Percentiles rank a stretch among this genome's conserved stretches.
phyloP scores from a whole-genome alignment of 2,329 filamentous ascomycete species.

The Pseudocercospora macadamiae region DNA sequence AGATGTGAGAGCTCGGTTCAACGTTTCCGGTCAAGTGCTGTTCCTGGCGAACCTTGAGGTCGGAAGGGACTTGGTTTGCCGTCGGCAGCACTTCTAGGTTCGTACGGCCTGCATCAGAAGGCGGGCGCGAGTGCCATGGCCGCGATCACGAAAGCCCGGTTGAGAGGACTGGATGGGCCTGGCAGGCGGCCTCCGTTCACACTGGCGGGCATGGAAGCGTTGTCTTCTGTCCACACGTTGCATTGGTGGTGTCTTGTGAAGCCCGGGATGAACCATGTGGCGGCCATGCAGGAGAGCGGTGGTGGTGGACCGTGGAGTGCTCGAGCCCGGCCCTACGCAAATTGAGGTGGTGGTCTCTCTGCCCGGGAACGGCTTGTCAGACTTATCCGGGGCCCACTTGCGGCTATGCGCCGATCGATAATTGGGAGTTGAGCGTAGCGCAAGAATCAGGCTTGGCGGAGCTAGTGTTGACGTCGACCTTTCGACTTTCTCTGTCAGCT shows the following conservation, averaged over 20 bases:
- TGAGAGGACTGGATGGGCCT: background rate
- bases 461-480: conserved; percentile 3
- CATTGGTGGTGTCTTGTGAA: background rate
- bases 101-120: conserved; percentile 1
- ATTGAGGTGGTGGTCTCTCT: background rate
- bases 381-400: background rate
- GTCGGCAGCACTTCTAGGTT: conserved; percentile 5
- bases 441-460: background rate
- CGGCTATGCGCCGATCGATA: conserved; percentile 1
- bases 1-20: background rate
- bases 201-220: background rate
- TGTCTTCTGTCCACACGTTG: background rate
- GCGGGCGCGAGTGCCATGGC: background rate
- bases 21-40: background rate
- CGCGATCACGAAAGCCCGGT: background rate
- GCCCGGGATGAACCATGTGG: background rate
- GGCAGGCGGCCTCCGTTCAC: background rate
- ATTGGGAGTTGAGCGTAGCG: background rate
- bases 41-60: background rate
- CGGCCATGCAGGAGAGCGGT: conserved; percentile 2
- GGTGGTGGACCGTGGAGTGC: background rate
- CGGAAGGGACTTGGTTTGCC: background rate
- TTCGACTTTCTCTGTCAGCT: background rate
- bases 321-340: background rate
- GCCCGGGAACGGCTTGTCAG: background rate